Percentiles rank a stretch among this genome's conserved stretches.
phyloP scores from a whole-genome alignment of 2,329 filamentous ascomycete species.

The Allantophomopsis lycopodina region DNA sequence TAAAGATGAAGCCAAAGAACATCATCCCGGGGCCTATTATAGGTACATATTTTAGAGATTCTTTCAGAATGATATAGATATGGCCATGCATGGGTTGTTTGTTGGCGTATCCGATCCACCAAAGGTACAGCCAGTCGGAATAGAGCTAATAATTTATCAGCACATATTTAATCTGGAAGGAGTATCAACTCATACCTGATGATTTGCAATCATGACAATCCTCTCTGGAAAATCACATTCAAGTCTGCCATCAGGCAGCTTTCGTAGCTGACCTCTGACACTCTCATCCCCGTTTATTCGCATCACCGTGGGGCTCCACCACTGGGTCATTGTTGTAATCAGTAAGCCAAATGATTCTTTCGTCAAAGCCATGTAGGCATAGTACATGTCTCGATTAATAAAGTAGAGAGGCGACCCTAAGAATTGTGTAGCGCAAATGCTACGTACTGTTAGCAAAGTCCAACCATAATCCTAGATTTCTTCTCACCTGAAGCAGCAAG shows the following conservation, averaged over 20 bases:
- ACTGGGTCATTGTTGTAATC: slow-evolving; percentile 68
- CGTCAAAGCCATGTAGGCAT: slow-evolving; percentile 76
- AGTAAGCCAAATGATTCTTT: slow-evolving; percentile 74
- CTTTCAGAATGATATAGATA: slow-evolving; percentile 82
- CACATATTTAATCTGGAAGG: neutral
- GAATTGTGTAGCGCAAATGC: slow-evolving; percentile 58
- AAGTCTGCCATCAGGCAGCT: slow-evolving; percentile 57
- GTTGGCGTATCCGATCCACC: slow-evolving; percentile 85
- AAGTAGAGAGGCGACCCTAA: slow-evolving; percentile 65
- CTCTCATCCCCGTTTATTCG: slow-evolving; percentile 74
- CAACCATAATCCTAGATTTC: neutral
- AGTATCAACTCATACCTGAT: slow-evolving; percentile 39
- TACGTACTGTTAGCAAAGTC: slow-evolving; percentile 19
- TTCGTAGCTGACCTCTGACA: slow-evolving; percentile 60
- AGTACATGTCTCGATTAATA: slow-evolving; percentile 64
- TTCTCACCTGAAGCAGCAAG: slow-evolving; percentile 13
- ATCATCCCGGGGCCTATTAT: slow-evolving; percentile 70
- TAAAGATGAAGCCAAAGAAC: slow-evolving; percentile 83
- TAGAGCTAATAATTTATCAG: slow-evolving; percentile 44
- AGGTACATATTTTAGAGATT: slow-evolving; percentile 71
- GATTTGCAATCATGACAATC: slow-evolving; percentile 74
- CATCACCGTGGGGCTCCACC: slow-evolving; percentile 76
- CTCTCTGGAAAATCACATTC: slow-evolving; percentile 72
- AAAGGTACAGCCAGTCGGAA: slow-evolving; percentile 84
- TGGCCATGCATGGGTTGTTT: slow-evolving; percentile 66